Evolutionary conservation across 2,329 filamentous ascomycete species (phyloP).

Genomic region (Metarhizium robertsii): DNA sequence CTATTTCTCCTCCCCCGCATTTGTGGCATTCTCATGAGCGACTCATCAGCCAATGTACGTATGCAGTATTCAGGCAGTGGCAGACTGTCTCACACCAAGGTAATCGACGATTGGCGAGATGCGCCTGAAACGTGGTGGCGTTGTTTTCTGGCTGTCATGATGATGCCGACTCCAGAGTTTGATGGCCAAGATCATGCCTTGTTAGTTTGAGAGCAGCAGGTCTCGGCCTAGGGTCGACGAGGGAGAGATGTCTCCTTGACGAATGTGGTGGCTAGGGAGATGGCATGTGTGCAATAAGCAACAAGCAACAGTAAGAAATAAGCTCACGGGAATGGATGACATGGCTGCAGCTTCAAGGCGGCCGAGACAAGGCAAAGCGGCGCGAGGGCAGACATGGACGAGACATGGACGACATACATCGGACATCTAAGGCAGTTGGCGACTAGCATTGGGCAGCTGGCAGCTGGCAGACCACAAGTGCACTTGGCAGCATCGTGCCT

Average conservation of each 20-base stretch:
- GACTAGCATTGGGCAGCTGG: no score
- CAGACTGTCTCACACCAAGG: background rate
- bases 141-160: background rate
- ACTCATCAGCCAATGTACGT: background rate
- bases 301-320: background rate
- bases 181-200: background rate
- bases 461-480: no score
- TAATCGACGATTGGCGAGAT: background rate
- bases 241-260: no score
- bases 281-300: background rate
- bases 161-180: no score
- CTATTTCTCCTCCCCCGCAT: background rate
- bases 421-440: no score
- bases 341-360: background rate
- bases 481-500: background rate
- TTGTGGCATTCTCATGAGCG: slow-evolving; percentile 1
- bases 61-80: no score
- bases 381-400: no score
- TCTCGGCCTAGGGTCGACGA: no score
- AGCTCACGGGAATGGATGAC: background rate
- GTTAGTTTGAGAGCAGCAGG: background rate
- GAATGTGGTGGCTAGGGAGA: background rate
- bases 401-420: no score
- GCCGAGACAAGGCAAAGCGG: no score
- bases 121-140: background rate